Base-by-base conservation (phyloP, 192 early-diverging fungal genomes). In the Geranomyces variabilis region DNA sequence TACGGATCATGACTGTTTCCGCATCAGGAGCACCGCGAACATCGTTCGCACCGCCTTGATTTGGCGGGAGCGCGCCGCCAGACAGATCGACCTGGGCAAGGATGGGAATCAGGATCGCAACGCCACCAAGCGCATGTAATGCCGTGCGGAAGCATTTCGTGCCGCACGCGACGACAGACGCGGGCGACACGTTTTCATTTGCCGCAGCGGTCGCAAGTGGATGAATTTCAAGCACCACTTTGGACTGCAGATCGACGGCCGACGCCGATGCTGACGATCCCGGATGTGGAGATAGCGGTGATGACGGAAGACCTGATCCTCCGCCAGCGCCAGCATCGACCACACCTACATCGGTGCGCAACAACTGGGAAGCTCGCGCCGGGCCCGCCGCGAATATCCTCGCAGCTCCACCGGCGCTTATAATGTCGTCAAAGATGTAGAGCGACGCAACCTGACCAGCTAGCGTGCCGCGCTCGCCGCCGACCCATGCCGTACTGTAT, bases 121-220 rank as follows among this genome's bases (percentile, higher is more conserved):
- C 64, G 1, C 83, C 78, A 29, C 83, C 83, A 17, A 80, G 56
- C 9, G 80, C 78, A 66, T 81, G 76, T 12, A 84, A 34, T 8
- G 78, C 71, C 12, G 71, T 80, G 21, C 61, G 67, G 28, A 83
- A 59, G 41, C 73, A 76, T 45, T 79, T 79, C 19, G 76, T 80
- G 21, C 78, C 73, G 53, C 77, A 81, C 19, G 80, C 51, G 0
- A 77, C 51, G 10, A 77, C 71, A 19, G 70, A 31, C 17, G 36
- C 19, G 14, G 58, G 24, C 4, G 21, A n/a, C 21, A 17, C 63
- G 63, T 21, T 36, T 31, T 17, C 15, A 29, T 14, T 17, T 17
- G 63, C 34, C 3, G n/a, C 15, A 17, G 41, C 41, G 15, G 58
- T 60, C 21, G 58, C 58, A 17, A 60, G 58, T 8, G 58, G 58